Conservation (phyloP, 1,139 yeast genomes). For the Magnusiomyces tetraspermus region DNA sequence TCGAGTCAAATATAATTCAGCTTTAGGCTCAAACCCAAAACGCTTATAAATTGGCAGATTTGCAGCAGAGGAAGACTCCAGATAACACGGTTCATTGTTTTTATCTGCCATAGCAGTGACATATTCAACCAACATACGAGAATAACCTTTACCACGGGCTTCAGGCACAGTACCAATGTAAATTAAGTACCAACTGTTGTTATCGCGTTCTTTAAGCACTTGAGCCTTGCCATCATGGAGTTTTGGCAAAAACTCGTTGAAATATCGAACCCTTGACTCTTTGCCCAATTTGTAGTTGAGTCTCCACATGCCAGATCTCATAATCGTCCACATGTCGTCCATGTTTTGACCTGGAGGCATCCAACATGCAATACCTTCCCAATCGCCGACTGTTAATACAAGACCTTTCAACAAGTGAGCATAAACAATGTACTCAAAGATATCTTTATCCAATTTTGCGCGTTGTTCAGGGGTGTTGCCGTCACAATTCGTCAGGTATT, state of each 20-base stretch:
- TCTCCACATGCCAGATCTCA: conserved; percentile 49
- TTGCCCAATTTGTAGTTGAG: conserved; percentile 43
- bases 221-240: conserved; percentile 41
- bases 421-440: conserved; percentile 49
- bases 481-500: conserved; percentile 40
- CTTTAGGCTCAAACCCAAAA: conserved; percentile 40
- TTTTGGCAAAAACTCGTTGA: conserved; percentile 48
- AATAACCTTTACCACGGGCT: conserved; percentile 62
- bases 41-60: conserved; percentile 51
- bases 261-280: conserved; percentile 47
- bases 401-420: conserved; percentile 52
- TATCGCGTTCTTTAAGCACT: conserved; percentile 30
- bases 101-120: conserved; percentile 47
- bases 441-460: conserved; percentile 37
- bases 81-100: conserved; percentile 39
- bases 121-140: conserved; percentile 47
- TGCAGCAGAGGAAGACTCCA: conserved; percentile 47
- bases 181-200: conserved; percentile 47
- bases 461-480: conserved; percentile 32
- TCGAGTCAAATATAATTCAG: conserved; percentile 16
- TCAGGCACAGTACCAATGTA: conserved; percentile 50
- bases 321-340: conserved; percentile 40
- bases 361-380: conserved; percentile 60
- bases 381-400: conserved; percentile 43
- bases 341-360: conserved; percentile 45